These are phyloP conservation scores for Arabidopsis hybrid DNA, from an alignment of 441 rosid species.

Conservation along the genomic window DNA sequence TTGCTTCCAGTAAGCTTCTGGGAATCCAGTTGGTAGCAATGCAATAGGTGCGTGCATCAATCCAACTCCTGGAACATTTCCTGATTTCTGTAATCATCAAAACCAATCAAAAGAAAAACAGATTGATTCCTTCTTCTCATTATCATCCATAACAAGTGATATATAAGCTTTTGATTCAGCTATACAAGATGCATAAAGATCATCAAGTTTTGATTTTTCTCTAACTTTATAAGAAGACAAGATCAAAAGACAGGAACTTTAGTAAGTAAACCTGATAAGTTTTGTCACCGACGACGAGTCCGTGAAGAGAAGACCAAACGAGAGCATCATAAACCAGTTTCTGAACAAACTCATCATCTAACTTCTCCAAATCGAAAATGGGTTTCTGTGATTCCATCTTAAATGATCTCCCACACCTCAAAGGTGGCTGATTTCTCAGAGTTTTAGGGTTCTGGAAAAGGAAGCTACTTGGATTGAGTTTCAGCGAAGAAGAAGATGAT, in stretches of 20 bases:
- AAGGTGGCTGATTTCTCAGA: slow-evolving; percentile 40
- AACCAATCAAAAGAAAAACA: background rate
- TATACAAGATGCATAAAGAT: background rate
- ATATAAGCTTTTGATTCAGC: slow-evolving; percentile 17
- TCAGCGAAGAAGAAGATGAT: slow-evolving; percentile 25
- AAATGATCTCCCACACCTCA: slow-evolving; percentile 51
- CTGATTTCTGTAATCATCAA: slow-evolving; percentile 68
- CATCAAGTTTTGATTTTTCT: background rate
- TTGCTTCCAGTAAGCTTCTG: slow-evolving; percentile 72
- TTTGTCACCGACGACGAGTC: slow-evolving; percentile 91
- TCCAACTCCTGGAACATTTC: slow-evolving; percentile 89
- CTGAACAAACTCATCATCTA: slow-evolving; percentile 73
- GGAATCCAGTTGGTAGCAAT: slow-evolving; percentile 79
- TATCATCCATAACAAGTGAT: slow-evolving; percentile 25
- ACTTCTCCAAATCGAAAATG: slow-evolving; percentile 53
- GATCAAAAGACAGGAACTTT: slow-evolving; percentile 26
- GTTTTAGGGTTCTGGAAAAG: slow-evolving; percentile 26
- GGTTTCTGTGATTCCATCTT: slow-evolving; percentile 62
- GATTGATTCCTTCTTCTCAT: no score
- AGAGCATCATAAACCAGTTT: slow-evolving; percentile 89
- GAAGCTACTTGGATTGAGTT: slow-evolving; percentile 44
- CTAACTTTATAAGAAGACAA: background rate
- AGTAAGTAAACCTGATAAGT: slow-evolving; percentile 57
- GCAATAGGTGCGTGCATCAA: slow-evolving; percentile 92
- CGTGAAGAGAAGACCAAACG: slow-evolving; percentile 96